These are phyloP conservation scores for Fraxinus excelsior DNA, from an alignment of 257 asterid genomes.

Conservation along the genomic window DNA sequence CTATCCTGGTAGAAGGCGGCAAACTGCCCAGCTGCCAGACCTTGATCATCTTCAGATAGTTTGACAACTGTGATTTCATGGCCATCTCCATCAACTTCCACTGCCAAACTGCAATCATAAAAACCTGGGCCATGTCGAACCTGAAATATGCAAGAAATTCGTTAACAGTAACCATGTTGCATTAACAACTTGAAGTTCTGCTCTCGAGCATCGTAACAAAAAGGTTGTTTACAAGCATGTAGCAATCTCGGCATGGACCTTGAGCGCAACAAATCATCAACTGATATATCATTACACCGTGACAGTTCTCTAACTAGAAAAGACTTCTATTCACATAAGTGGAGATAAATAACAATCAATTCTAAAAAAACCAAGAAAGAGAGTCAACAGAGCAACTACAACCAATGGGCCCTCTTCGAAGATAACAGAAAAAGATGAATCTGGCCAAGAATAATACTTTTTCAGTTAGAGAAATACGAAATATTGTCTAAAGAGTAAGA, in stretches of 20 bases:
- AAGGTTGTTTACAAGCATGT: not conserved
- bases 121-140: constrained; percentile 94
- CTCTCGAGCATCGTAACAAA: not conserved
- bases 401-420: not conserved
- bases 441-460: not conserved
- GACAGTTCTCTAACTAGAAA: not conserved
- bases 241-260: not conserved
- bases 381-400: not conserved
- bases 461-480: not conserved
- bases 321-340: not conserved
- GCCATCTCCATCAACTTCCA: constrained; percentile 53
- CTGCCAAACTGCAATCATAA: constrained; percentile 55
- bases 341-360: not conserved
- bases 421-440: not conserved
- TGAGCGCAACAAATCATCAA: not conserved
- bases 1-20: constrained; percentile 77
- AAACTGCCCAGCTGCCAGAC: constrained; percentile 95
- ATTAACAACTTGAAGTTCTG: not conserved
- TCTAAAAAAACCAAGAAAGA: not conserved
- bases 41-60: constrained; percentile 82
- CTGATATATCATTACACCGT: not conserved
- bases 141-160: constrained; percentile 39
- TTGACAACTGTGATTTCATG: constrained; percentile 61
- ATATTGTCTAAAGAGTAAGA: not conserved
- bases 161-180: not conserved